A percentile compares a stretch with the other conserved stretches of the same genome.
Evolutionary conservation across 306 rosid species (phyloP).

Genomic region (Dalbergia cochinchinensis): DNA sequence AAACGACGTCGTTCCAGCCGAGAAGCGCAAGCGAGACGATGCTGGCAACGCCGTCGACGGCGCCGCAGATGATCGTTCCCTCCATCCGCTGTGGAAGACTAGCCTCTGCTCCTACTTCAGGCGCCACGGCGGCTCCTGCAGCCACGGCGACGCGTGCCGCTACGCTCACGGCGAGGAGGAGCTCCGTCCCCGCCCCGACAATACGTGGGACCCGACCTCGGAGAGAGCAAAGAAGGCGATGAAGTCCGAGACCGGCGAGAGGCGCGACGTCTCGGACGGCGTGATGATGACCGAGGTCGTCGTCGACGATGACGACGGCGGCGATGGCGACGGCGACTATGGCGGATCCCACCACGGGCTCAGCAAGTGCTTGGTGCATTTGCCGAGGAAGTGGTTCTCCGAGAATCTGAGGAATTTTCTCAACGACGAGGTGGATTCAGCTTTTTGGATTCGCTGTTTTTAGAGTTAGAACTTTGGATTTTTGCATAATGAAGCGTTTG

Average conservation of each 20-base stretch:
- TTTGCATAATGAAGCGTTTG: constrained; percentile 24
- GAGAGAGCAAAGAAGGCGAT: constrained; percentile 77
- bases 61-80: constrained; percentile 44
- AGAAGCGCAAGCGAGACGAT: constrained; percentile 81
- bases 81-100: constrained; percentile 80
- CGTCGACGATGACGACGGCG: constrained; percentile 58
- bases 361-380: constrained; percentile 82
- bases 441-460: not conserved
- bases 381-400: constrained; percentile 81
- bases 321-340: constrained; percentile 27
- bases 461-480: not conserved
- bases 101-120: constrained; percentile 92
- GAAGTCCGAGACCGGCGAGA: constrained; percentile 51
- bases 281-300: constrained; percentile 84
- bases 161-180: constrained; percentile 90
- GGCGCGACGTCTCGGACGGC: constrained; percentile 34
- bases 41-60: constrained; percentile 37
- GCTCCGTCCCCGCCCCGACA: constrained; percentile 87
- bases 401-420: constrained; percentile 68
- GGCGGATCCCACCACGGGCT: constrained; percentile 46
- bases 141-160: constrained; percentile 77
- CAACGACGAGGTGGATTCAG: constrained; percentile 58
- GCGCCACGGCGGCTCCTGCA: constrained; percentile 65
- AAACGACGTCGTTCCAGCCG: constrained; percentile 50
- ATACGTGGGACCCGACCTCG: constrained; percentile 95